Percentiles rank a stretch among this genome's conserved stretches.
Conservation (phyloP, 768 basidiomycete species). For the Lepiota venenata region DNA sequence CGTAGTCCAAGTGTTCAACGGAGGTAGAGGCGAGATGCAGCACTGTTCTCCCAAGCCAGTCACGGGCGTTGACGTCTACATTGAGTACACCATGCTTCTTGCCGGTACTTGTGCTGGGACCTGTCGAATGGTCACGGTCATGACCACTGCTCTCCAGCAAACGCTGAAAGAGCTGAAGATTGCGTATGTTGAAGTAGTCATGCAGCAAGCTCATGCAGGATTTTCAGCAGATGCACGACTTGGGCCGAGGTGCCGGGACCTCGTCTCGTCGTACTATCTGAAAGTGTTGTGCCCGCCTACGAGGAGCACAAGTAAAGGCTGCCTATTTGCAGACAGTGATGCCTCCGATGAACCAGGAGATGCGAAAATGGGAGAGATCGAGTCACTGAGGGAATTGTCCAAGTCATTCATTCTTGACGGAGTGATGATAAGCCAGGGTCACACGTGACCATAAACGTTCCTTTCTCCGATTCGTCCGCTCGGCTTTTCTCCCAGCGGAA, state of each 20-base stretch:
- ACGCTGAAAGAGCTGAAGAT: conserved; percentile 75
- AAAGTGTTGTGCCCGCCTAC: background rate
- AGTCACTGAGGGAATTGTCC: too few species aligned
- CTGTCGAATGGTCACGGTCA: conserved; percentile 32
- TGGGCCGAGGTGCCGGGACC: background rate
- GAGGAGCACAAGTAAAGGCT: background rate
- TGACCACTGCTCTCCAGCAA: conserved; percentile 50
- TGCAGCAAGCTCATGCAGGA: conserved; percentile 78
- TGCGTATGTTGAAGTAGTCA: conserved; percentile 66
- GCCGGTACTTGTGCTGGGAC: conserved; percentile 44
- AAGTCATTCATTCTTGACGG: too few species aligned
- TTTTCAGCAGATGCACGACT: background rate
- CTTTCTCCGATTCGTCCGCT: too few species aligned
- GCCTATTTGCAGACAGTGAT: background rate
- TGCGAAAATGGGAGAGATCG: background rate
- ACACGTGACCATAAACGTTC: too few species aligned
- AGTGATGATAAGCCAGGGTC: too few species aligned
- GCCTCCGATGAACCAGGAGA: background rate
- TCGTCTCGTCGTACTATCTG: conserved; percentile 1
- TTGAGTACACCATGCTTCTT: conserved; percentile 41
- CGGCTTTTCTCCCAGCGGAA: too few species aligned
- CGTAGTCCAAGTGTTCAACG: conserved; percentile 71
- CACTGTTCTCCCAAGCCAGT: conserved; percentile 70
- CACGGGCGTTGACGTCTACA: conserved; percentile 67
- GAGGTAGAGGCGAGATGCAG: conserved; percentile 79